These are phyloP conservation scores for Adansonia gregorii DNA, from an alignment of 441 rosid species.

Conservation along the genomic window DNA sequence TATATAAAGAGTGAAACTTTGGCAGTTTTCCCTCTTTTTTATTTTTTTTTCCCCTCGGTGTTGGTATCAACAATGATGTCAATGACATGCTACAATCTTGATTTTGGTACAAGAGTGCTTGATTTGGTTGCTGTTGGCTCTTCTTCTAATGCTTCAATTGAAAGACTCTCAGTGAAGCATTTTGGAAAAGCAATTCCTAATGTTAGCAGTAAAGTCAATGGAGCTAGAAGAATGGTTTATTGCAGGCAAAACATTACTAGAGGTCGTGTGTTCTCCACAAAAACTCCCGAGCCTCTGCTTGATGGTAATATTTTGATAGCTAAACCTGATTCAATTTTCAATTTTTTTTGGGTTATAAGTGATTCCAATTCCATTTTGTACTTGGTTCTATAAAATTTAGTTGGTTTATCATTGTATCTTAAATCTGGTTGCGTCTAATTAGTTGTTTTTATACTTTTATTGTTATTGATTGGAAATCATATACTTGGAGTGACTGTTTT, in stretches of 20 bases:
- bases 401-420: background rate
- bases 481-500: background rate
- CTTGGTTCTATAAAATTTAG: background rate
- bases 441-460: background rate
- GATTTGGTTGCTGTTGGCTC: conserved; percentile 53
- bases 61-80: conserved; percentile 54
- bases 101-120: conserved; percentile 61
- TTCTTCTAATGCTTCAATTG: conserved; percentile 55
- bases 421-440: background rate
- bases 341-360: background rate
- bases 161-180: conserved; percentile 44
- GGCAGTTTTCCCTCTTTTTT: conserved; percentile 26
- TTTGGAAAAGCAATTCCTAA: conserved; percentile 28
- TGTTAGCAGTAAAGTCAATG: conserved; percentile 37
- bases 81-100: conserved; percentile 65
- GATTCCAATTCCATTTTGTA: background rate
- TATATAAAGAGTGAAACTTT: conserved; percentile 20
- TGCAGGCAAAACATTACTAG: conserved; percentile 47
- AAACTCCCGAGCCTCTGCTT: conserved; percentile 53
- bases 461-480: background rate
- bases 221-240: conserved; percentile 47
- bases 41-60: conserved; percentile 20
- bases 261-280: conserved; percentile 56
- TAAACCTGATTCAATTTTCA: background rate
- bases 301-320: conserved; percentile 48